phyloP scores from a whole-genome alignment of 768 basidiomycete species.

The Suillus placidus region DNA sequence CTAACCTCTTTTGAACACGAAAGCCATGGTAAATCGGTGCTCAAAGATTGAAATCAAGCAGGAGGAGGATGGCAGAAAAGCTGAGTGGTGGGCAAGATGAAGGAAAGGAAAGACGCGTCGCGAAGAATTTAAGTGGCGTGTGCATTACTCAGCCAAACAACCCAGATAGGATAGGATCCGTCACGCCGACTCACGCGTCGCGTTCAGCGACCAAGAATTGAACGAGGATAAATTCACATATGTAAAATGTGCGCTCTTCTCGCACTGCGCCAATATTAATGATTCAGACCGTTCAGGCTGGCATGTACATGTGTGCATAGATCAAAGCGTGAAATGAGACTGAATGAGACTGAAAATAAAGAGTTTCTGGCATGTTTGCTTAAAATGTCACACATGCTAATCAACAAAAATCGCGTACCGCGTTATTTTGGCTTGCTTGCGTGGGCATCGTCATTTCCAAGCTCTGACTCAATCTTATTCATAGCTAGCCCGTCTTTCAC shows the following conservation, averaged over 20 bases:
- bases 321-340: background rate
- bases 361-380: background rate
- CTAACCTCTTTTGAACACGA: conserved; percentile 62
- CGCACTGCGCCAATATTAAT: background rate
- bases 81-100: conserved; percentile 16
- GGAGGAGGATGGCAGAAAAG: conserved; percentile 25
- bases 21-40: conserved; percentile 41
- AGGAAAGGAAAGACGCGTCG: conserved; percentile 28
- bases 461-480: conserved; percentile 6
- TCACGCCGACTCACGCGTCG: background rate
- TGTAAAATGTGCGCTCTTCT: background rate
- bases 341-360: background rate
- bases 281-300: background rate
- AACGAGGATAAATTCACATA: background rate
- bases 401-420: conserved; percentile 38
- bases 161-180: conserved; percentile 17
- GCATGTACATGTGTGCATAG: background rate
- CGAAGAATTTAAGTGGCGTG: conserved; percentile 32
- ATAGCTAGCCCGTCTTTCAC: background rate
- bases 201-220: background rate
- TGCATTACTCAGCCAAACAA: conserved; percentile 24
- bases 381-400: conserved; percentile 21
- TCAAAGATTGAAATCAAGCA: conserved; percentile 11
- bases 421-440: conserved; percentile 20
- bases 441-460: background rate